Base-by-base conservation (phyloP, 495 filamentous ascomycete species). In the Penicillium cosmopolitanum region DNA sequence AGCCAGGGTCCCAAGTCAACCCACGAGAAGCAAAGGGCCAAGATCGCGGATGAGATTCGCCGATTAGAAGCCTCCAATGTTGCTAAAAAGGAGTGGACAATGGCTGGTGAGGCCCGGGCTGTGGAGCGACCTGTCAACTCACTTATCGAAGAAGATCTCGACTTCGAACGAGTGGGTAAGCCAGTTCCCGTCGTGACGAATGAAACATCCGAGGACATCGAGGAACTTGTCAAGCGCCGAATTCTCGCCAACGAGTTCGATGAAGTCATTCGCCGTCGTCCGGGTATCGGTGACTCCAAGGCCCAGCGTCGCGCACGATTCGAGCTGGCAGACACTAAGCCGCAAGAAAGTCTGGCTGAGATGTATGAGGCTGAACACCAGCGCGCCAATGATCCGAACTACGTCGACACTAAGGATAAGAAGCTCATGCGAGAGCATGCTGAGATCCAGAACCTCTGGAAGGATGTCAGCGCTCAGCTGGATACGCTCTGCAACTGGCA, bases 81-180 rank as follows among this genome's bases (percentile, higher is more conserved):
- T 8, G 90, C 91, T 3, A 96, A 97, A 72, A 88, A 91, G 48
- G 85, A 93, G 61, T 98, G 95, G 95, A 90, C 89, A 50, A 79
- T 98, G 36, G 81, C 89, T 11, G 95, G 95, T 66, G 95, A 98
- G 81, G 95, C 92, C 40, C 83, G 85, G 47, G 96, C 91, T 1
- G 79, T 79, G 2, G 90, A 92, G 57, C 82, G 95, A 48, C 95
- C 96, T 0, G 58, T 92, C 16, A 98, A 98, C 73, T 96, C 93
- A 1, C 83, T 98, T 0, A 83, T 98, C 2, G 96, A 97, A 70
- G 89, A 98, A 73, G 93, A 97, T 60, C 82, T 98, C 13, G 95
- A 98, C 53, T 98, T 97, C 65, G 95, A 98, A 72, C 85, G 95
- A 50, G 85, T 90, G n/a, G 96, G 95, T 59, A 98, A 97, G 71